These are phyloP conservation scores for Trichoderma lentiforme DNA, from an alignment of 2,329 filamentous ascomycete species.

Conservation along the genomic window DNA sequence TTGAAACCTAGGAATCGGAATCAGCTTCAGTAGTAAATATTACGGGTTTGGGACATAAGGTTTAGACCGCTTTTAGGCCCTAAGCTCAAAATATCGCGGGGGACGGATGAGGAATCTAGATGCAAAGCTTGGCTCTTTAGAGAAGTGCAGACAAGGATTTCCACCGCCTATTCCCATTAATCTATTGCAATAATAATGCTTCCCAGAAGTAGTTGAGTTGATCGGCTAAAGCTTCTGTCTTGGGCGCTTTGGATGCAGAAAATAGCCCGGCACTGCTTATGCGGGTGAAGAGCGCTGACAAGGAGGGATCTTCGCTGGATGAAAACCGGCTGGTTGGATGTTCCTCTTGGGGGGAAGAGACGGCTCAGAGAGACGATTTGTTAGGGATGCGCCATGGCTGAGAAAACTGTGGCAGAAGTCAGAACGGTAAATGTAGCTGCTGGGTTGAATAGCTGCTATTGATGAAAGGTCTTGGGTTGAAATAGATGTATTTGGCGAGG, in stretches of 20 bases:
- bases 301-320: constrained; percentile 10
- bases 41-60: background rate
- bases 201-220: background rate
- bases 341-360: background rate
- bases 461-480: background rate
- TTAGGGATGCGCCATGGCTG: background rate
- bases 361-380: background rate
- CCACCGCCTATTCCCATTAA: constrained; percentile 4
- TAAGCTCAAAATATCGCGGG: background rate
- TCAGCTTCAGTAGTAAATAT: background rate
- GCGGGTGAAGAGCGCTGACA: constrained; percentile 28
- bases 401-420: too few species aligned
- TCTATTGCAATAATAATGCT: background rate
- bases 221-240: background rate
- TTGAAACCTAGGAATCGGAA: background rate
- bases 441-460: background rate
- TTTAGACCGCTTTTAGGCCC: background rate
- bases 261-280: constrained; percentile 26
- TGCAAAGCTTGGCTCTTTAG: background rate
- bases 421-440: background rate
- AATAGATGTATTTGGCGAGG: background rate
- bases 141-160: background rate
- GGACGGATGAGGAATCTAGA: background rate
- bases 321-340: background rate
- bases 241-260: background rate